Percentiles rank a stretch among this genome's conserved stretches.
Evolutionary conservation across 176 grass and related monocot genomes (phyloP).

Genomic region (Oropetium thomaeum): DNA sequence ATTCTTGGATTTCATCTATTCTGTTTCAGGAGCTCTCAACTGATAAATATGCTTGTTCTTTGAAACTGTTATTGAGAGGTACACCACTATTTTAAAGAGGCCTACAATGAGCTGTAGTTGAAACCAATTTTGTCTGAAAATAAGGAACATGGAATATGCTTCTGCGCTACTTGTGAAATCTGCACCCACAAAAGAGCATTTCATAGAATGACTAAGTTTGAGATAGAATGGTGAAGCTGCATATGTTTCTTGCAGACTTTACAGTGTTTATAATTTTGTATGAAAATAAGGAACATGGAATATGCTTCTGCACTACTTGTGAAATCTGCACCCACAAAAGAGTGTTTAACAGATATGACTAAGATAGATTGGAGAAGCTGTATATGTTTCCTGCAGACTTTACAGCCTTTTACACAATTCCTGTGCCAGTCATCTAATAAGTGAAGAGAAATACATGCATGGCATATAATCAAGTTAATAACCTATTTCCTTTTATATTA

Average conservation of each 20-base stretch:
- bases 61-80: slow-evolving; percentile 31
- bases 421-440: not conserved
- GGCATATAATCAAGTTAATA: not conserved
- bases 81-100: slow-evolving; percentile 19
- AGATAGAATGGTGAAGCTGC: not conserved
- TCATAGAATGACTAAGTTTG: not conserved
- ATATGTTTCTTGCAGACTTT: not conserved
- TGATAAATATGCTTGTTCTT: slow-evolving; percentile 40
- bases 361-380: not conserved
- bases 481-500: not conserved
- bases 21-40: slow-evolving; percentile 60
- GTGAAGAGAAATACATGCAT: not conserved
- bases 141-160: not conserved
- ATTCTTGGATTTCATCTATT: slow-evolving; percentile 96
- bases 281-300: not conserved
- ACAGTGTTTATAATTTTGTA: too few relatives aligned
- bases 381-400: not conserved
- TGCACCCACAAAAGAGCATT: not conserved
- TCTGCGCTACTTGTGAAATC: not conserved
- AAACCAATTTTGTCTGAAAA: not conserved
- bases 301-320: not conserved
- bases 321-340: not conserved
- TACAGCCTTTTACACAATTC: not conserved
- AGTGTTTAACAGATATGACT: not conserved
- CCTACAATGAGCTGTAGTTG: not conserved